Base-by-base conservation (phyloP, 306 rosid species). In the Arachis stenosperma region DNA sequence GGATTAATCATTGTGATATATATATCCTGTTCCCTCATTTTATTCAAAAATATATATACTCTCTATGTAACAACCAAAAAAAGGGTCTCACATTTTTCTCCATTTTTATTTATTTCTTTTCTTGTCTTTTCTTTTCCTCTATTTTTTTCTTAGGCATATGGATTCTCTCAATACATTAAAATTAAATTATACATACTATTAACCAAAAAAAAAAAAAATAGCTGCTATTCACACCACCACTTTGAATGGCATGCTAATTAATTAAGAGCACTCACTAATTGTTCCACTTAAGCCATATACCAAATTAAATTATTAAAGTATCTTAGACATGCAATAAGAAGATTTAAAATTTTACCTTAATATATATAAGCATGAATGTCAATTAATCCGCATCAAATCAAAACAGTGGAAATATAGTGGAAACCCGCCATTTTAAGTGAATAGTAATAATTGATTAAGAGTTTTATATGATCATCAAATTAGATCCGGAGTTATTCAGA, bases 101-200 rank as follows among this genome's bases (percentile, higher is more conserved):
- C 11, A 13, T 53, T 61, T 37, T 61, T 71, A 17, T 15, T 61
- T 72, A 9, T 70, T 7, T 17, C 47, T 47, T 61, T 52, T 27
- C 30, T 36, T 40, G n/a, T n/a, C 29, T 40, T 41, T 51, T 11
- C n/a, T 61, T 65, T 0, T 29, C 74, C 77, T 65, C n/a, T 39
- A 7, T 46, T 79, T 78, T 70, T 70, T 70, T 66, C 55, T n/a
- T 67, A 64, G 71, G 76, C 82, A 80, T 55, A 75, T 84, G 78
- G 75, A 69, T 74, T 54, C 61, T 75, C 42, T 52, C 65, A 62
- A 81, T 87, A 56, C 60, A 42, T 42, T 42, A 42, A 42, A 80
- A 80, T 75, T 59, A 76, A 47, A 57, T 61, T 70, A 65, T 74
- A n/a, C 9, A n/a, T n/a, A n/a, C n/a, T 79, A 59, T 30, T 33